Conservation (phyloP, 2,329 filamentous ascomycete species). For the Mollisia scopiformis region DNA sequence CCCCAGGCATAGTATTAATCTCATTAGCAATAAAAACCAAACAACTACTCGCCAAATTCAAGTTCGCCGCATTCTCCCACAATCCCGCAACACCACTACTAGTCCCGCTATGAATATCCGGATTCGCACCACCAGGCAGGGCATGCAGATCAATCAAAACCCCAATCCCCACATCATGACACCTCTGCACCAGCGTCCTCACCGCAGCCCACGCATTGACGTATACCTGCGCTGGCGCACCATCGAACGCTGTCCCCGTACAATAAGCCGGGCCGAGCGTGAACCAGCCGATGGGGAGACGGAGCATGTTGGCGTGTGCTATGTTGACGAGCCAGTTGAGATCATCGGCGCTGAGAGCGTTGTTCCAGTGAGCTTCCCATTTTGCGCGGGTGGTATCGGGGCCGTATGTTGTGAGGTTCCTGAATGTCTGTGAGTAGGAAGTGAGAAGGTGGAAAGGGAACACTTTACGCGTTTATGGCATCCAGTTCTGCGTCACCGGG, state of each 20-base stretch:
- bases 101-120: background rate
- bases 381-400: background rate
- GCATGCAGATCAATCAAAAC: background rate
- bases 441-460: background rate
- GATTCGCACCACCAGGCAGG: background rate
- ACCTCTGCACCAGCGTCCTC: background rate
- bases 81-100: background rate
- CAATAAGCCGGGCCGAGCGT: background rate
- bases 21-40: background rate
- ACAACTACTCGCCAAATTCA: background rate
- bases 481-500: background rate
- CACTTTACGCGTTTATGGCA: background rate
- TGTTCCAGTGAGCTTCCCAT: slow-evolving; percentile 1
- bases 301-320: background rate
- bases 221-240: background rate
- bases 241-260: background rate
- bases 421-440: background rate
- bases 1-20: background rate
- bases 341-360: background rate
- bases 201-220: slow-evolving; percentile 1
- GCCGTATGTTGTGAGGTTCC: background rate
- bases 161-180: background rate
- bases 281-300: slow-evolving; percentile 3
- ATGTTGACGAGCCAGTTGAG: background rate
- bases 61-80: background rate